Percentiles rank a stretch among this genome's conserved stretches.
phyloP scores from a whole-genome alignment of 2,329 filamentous ascomycete genomes.

The Aspergillus pseudoterreus region DNA sequence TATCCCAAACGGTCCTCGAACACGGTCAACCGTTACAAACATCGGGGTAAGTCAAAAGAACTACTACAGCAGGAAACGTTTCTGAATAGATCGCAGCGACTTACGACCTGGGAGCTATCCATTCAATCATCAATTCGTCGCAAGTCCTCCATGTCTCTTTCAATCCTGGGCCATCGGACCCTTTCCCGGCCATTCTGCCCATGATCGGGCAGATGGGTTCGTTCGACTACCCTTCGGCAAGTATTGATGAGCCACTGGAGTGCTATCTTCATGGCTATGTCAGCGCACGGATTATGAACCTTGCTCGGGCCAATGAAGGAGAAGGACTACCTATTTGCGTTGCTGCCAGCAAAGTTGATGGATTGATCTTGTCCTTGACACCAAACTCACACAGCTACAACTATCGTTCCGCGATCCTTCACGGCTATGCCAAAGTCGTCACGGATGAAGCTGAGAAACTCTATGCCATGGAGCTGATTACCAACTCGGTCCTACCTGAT shows the following conservation, averaged over 20 bases:
- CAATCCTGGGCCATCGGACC: conserved; percentile 55
- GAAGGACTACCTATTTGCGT: conserved; percentile 67
- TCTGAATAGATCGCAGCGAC: conserved; percentile 47
- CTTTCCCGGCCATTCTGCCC: conserved; percentile 73
- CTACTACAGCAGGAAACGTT: conserved; percentile 1
- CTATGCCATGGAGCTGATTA: conserved; percentile 75
- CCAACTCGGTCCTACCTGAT: conserved; percentile 65
- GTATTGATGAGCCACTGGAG: conserved; percentile 63
- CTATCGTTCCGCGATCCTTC: conserved; percentile 76
- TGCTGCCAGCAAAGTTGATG: conserved; percentile 71
- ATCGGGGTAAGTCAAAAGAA: conserved; percentile 50
- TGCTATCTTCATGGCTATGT: conserved; percentile 84
- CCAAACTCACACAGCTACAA: conserved; percentile 82
- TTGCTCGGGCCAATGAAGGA: conserved; percentile 46
- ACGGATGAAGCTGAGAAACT: conserved; percentile 66
- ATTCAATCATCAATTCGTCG: conserved; percentile 70
- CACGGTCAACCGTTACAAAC: conserved; percentile 64
- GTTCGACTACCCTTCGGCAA: conserved; percentile 60
- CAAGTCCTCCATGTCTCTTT: conserved; percentile 79
- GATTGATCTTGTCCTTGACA: conserved; percentile 73
- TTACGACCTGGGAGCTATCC: conserved; percentile 71
- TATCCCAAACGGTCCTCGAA: conserved; percentile 64
- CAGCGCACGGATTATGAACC: conserved; percentile 70
- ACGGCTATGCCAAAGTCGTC: conserved; percentile 69
- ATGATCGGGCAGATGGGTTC: conserved; percentile 84